These are phyloP conservation scores for Pichia paraexigua DNA, from an alignment of 805 yeast species.

Conservation along the genomic window DNA sequence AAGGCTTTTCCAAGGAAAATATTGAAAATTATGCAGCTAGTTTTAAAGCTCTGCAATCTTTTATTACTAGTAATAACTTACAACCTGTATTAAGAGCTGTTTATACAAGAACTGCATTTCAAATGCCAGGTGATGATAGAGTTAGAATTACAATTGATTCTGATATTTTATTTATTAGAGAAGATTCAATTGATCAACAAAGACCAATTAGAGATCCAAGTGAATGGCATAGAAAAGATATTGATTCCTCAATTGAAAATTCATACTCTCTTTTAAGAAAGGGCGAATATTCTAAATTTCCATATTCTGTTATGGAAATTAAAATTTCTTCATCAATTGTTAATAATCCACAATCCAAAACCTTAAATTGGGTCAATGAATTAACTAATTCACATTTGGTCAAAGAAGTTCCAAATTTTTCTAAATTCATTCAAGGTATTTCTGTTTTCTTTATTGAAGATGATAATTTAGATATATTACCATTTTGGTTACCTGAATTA, in stretches of 20 bases:
- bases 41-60: conserved; percentile 52
- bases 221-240: conserved; percentile 88
- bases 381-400: conserved; percentile 76
- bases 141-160: conserved; percentile 87
- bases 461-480: conserved; percentile 81
- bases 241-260: conserved; percentile 66
- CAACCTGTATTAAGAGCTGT: conserved; percentile 84
- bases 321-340: conserved; percentile 40
- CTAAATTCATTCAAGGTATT: conserved; percentile 89
- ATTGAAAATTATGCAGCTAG: conserved; percentile 46
- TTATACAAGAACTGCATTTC: conserved; percentile 91
- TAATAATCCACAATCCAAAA: conserved; percentile 42
- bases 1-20: conserved; percentile 45
- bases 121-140: conserved; percentile 95
- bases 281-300: conserved; percentile 80
- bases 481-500: conserved; percentile 91
- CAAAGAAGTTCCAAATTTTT: conserved; percentile 89
- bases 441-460: conserved; percentile 83
- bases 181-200: conserved; percentile 75
- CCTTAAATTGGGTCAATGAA: conserved; percentile 73
- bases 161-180: conserved; percentile 80
- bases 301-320: conserved; percentile 83
- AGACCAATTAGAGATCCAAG: conserved; percentile 86
- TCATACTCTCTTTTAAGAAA: conserved; percentile 70
- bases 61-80: conserved; percentile 55